Evolutionary conservation across 2,329 filamentous ascomycete species (phyloP), one percentile per base, ranked within the genome.

Genomic region (Nigrograna mackinnonii): DNA sequence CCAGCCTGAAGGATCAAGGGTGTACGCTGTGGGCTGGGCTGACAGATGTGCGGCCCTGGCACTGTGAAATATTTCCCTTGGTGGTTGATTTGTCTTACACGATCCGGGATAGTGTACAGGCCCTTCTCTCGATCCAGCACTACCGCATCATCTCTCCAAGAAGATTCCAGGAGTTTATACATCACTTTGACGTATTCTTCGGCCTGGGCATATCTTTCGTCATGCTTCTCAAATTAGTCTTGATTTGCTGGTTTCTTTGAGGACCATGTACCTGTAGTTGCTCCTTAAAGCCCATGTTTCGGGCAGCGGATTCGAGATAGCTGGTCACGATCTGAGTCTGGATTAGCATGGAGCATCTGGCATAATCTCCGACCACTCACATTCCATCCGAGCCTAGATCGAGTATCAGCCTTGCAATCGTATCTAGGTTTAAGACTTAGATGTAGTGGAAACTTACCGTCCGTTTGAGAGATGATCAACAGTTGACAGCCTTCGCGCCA

Each of bases 1-100:
- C 86, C 86, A 0, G 86, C 86, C 62, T 89, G 86, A 3, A 89
- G 73, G 4, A 89, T 76, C 2, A 89, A 72, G 0, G 86, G 86
- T 1, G 84, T 87, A 3, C 85, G 71, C 54, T 89, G 86, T 0
- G 84, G 84, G 36, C 78, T 64, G 82, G 86, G 56, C 82, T 76
- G 19, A 85, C 82, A 46, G 78, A 75, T 69, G 84, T 76, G 68
- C 83, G 88, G 65, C 83, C 86, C 55, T 83, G 83, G 16, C 77
- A 84, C 43, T 79, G 75, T 16, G 74, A 80, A 58, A 36, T 88
- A 89, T 41, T 86, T 75, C 38, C 86, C 82, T 79, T 75, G 57
- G 60, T 89, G 85, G 62, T 87, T 76, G 62, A 89, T 88, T 46
- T 80, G 68, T 5, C 85, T 74, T 2, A 89, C 81, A 0, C 79